Evolutionary conservation across 768 basidiomycete species (phyloP).

Genomic region (Paxillus rubicundulus): DNA sequence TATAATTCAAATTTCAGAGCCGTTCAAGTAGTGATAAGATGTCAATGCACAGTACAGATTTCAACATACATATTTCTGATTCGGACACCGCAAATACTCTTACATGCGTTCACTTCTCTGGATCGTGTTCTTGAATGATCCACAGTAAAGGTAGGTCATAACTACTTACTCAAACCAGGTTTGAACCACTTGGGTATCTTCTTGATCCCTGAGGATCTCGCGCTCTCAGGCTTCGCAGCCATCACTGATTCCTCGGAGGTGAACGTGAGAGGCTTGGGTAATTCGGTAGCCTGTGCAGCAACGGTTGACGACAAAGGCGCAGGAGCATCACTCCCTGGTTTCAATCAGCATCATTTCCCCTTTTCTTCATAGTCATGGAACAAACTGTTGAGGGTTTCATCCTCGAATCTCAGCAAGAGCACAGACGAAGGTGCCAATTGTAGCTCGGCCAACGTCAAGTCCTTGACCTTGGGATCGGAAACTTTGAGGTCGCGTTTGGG

Average conservation of each 20-base stretch:
- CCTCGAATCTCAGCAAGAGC: slow-evolving; percentile 72
- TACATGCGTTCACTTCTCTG: slow-evolving; percentile 20
- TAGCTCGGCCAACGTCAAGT: slow-evolving; percentile 64
- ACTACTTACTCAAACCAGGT: slow-evolving; percentile 52
- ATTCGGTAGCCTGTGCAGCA: slow-evolving; percentile 57
- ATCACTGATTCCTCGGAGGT: slow-evolving; percentile 26
- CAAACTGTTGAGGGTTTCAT: slow-evolving; percentile 66
- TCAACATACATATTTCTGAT: background rate
- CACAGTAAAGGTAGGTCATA: background rate
- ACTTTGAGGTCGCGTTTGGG: slow-evolving; percentile 83
- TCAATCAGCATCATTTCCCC: background rate
- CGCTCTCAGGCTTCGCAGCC: slow-evolving; percentile 3
- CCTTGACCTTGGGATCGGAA: slow-evolving; percentile 70
- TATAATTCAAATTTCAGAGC: background rate
- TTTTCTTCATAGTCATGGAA: background rate
- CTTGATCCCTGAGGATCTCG: slow-evolving; percentile 24
- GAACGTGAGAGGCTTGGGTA: slow-evolving; percentile 57
- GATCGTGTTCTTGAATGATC: background rate
- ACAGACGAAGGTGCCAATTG: slow-evolving; percentile 79
- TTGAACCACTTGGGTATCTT: slow-evolving; percentile 82
- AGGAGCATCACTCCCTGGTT: slow-evolving; percentile 49
- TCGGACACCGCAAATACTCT: slow-evolving; percentile 39
- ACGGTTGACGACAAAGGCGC: slow-evolving; percentile 66
- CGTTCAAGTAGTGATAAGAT: slow-evolving; percentile 2
- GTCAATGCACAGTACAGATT: slow-evolving; percentile 1